Base-by-base conservation (phyloP, 139 green algal genomes). In the Trebouxia sp. region DNA sequence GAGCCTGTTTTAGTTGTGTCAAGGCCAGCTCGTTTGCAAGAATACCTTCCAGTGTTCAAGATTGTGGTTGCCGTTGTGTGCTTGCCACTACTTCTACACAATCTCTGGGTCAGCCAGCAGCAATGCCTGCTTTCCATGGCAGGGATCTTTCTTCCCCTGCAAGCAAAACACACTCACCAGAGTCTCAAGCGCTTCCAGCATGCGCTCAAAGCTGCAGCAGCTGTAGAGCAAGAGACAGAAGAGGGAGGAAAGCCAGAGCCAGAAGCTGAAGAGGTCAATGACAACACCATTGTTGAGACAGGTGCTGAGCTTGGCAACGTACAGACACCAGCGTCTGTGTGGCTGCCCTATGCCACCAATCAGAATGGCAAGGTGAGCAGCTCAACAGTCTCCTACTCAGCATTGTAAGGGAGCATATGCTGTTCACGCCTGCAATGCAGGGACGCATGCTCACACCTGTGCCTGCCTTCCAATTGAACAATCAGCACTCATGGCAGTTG, bases 281-380 rank as follows among this genome's bases (percentile, higher is more conserved):
- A 53, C 26, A 53, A 77, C 43, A 53, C 41, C 12, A 38, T 56
- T 5, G 1, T 77, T 14, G 74, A 79, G 74, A 79, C 74, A 53
- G 45, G 47, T 2, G 47, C 35, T 62, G 74, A 84, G 74, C 70
- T 84, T 30, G 76, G 30, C 38, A 75, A 74, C 30, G 82, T 83
- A 66, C 76, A 85, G 76, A 76, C 76, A 10, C 76, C 82, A 24
- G 82, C 82, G 26, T 85, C 82, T 48, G 82, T 85, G 9, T 85
- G 82, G 82, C 82, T 85, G 24, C 82, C 82, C 38, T 82, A 65
- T 42, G 28, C 48, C 26, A 48, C 75, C 38, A 24, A 11, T 15
- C 37, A 39, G 28, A 28, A 28, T 72, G 51, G 37, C n/a, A 80
- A 80, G 75, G 75, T 80, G 24, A 17, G 12, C 12, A 35, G 43